phyloP scores from a whole-genome alignment of 164 flowering plant genomes.

The Paratinospora sagittata region DNA sequence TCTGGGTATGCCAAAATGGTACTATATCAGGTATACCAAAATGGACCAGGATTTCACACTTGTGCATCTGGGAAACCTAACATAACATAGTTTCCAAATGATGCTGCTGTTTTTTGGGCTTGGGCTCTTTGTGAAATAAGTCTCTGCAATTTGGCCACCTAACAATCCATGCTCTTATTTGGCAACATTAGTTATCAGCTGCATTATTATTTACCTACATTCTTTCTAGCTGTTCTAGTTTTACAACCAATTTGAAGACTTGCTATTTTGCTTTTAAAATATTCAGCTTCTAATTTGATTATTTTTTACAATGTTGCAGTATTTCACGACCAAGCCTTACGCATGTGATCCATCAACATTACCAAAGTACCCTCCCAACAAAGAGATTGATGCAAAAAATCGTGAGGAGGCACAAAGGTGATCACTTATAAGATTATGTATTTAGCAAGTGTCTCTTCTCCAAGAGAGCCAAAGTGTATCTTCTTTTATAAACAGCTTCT shows the following conservation, averaged over 20 bases:
- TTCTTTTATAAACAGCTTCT: background rate
- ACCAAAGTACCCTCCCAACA: constrained; percentile 85
- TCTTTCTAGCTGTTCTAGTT: background rate
- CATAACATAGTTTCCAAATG: background rate
- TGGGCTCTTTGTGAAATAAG: background rate
- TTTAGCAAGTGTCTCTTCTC: no score
- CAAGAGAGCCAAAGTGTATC: no score
- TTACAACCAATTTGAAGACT: background rate
- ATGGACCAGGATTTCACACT: background rate
- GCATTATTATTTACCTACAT: background rate
- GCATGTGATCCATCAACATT: constrained; percentile 82
- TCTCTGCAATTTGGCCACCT: background rate
- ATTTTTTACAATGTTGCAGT: constrained; percentile 36
- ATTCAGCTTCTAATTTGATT: background rate
- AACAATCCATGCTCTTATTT: no score
- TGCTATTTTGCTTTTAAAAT: background rate
- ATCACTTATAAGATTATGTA: constrained; percentile 3
- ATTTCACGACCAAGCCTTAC: constrained; percentile 68
- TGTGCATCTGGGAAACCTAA: background rate
- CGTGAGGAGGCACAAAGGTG: constrained; percentile 62
- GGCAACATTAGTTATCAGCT: background rate
- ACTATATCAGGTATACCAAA: background rate
- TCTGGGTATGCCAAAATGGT: background rate
- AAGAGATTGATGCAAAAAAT: constrained; percentile 80
- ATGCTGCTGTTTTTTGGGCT: background rate